Evolutionary conservation across 768 basidiomycete species (phyloP).

Genomic region (Russula brevipes): DNA sequence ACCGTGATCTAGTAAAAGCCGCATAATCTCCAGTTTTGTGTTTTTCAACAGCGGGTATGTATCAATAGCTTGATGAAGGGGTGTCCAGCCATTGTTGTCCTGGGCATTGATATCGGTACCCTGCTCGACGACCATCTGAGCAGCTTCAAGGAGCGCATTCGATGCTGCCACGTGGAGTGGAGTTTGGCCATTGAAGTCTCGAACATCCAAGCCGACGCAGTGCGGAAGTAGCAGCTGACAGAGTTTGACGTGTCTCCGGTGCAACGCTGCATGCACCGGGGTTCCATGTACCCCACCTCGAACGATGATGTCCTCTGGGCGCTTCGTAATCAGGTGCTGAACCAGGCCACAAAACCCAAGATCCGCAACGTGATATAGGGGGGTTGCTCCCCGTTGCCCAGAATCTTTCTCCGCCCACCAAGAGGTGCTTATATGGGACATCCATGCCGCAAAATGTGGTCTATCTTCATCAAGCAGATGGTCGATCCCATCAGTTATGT

Average conservation of each 20-base stretch:
- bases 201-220: not conserved
- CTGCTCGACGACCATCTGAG: not conserved
- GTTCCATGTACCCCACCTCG: not conserved
- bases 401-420: not conserved
- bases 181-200: not conserved
- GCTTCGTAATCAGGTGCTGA: not conserved
- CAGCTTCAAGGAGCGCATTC: not conserved
- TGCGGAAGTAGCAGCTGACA: not conserved
- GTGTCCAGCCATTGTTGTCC: not conserved
- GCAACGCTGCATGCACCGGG: not conserved
- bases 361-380: not conserved
- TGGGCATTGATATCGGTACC: not conserved
- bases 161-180: not conserved
- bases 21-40: not conserved
- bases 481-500: not conserved
- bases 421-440: not conserved
- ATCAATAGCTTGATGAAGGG: not conserved
- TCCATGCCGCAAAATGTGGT: not conserved
- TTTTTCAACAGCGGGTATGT: not conserved
- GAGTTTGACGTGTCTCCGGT: not conserved
- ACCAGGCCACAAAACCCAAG: not conserved
- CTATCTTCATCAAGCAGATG: not conserved
- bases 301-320: not conserved
- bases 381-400: not conserved
- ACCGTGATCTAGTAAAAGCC: not conserved